Percentiles rank a stretch among this genome's conserved stretches.
Evolutionary conservation across 768 basidiomycete species (phyloP).

Genomic region (Pilatotrama ljubarskyi): DNA sequence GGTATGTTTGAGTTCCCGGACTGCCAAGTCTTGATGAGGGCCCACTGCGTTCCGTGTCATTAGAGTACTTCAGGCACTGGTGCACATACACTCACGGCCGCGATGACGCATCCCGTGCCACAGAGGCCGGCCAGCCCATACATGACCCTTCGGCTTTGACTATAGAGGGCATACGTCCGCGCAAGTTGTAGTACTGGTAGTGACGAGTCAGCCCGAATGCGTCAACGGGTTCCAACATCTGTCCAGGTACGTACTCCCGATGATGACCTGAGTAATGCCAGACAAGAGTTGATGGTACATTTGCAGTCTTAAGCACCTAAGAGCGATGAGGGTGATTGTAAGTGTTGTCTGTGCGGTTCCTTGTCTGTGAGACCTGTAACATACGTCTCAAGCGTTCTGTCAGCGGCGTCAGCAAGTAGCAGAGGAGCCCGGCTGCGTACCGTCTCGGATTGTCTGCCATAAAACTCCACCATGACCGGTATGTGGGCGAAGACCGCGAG

Average conservation of each 20-base stretch:
- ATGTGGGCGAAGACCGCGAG: constrained; percentile 21
- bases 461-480: constrained; percentile 17
- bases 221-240: not conserved
- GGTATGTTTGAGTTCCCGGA: not conserved
- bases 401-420: no score
- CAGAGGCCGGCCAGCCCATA: not conserved
- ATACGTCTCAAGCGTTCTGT: not conserved
- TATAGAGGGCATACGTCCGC: constrained; percentile 26
- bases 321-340: not conserved
- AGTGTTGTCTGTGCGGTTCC: not conserved
- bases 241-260: not conserved
- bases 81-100: not conserved
- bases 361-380: no score
- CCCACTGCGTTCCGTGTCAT: not conserved
- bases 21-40: not conserved
- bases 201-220: no score
- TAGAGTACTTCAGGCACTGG: not conserved
- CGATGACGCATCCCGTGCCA: not conserved
- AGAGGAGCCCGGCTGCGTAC: no score
- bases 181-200: constrained; percentile 18
- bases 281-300: constrained; percentile 1
- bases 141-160: constrained; percentile 17
- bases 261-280: not conserved
- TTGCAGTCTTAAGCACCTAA: not conserved
- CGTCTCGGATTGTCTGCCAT: not conserved